These are phyloP conservation scores for Soucietia sequanensis DNA, from an alignment of 805 yeast species.

Conservation along the genomic window DNA sequence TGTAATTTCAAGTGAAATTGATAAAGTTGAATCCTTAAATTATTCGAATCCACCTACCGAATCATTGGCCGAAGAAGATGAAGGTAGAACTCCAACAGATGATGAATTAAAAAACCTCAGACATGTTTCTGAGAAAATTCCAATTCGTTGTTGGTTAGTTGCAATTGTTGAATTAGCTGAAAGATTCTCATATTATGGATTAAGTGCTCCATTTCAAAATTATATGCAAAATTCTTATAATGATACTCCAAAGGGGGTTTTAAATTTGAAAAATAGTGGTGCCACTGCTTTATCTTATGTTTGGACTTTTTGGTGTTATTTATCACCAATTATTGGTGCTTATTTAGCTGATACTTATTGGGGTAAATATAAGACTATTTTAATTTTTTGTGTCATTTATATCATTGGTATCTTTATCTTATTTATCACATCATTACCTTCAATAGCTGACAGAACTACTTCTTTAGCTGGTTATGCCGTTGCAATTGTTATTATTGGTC, in stretches of 20 bases:
- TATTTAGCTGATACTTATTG: slow-evolving; percentile 69
- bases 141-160: slow-evolving; percentile 58
- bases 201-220: slow-evolving; percentile 73
- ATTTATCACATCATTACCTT: slow-evolving; percentile 68
- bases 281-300: slow-evolving; percentile 74
- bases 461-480: slow-evolving; percentile 64
- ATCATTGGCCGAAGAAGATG: slow-evolving; percentile 16
- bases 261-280: slow-evolving; percentile 56
- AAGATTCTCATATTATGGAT: slow-evolving; percentile 78
- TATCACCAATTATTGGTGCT: slow-evolving; percentile 78
- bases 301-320: slow-evolving; percentile 80
- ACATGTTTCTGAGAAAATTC: slow-evolving; percentile 52
- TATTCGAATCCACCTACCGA: too few relatives aligned
- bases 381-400: slow-evolving; percentile 58
- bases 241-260: slow-evolving; percentile 44
- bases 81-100: slow-evolving; percentile 49
- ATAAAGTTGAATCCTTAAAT: too few relatives aligned
- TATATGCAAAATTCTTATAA: slow-evolving; percentile 62
- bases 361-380: slow-evolving; percentile 72
- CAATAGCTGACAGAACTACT: slow-evolving; percentile 45
- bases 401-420: slow-evolving; percentile 61
- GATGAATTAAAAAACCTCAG: slow-evolving; percentile 52
- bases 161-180: slow-evolving; percentile 77
- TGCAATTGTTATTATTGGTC: slow-evolving; percentile 60
- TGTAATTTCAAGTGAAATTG: too few relatives aligned